These are phyloP conservation scores for Pseudovirgaria hyperparasitica DNA, from an alignment of 2,329 filamentous ascomycete species.

Conservation along the genomic window DNA sequence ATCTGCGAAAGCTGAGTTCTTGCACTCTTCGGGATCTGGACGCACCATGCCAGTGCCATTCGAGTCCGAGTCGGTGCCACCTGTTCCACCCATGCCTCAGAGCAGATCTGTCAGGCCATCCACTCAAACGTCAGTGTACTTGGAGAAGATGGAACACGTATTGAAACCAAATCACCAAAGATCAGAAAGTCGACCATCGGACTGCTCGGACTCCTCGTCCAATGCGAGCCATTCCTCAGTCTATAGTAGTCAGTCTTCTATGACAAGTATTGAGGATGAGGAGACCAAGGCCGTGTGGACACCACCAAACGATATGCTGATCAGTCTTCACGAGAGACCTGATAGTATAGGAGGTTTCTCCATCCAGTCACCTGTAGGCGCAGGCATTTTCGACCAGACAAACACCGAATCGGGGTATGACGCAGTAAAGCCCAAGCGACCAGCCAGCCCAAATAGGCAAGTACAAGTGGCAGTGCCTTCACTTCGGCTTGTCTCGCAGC, in stretches of 20 bases:
- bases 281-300: constrained; percentile 12
- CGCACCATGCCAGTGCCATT: no score
- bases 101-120: no score
- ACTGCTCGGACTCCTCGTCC: constrained; percentile 22
- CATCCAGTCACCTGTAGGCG: constrained; percentile 11
- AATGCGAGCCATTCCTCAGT: constrained; percentile 25
- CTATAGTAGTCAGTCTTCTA: constrained; percentile 26
- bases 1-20: no score
- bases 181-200: no score
- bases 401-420: not conserved
- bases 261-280: constrained; percentile 25
- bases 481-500: no score
- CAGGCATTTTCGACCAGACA: constrained; percentile 13
- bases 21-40: no score
- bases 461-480: no score
- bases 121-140: no score
- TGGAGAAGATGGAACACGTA: no score
- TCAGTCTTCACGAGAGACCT: constrained; percentile 8
- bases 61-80: no score
- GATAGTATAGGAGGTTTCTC: constrained; percentile 10
- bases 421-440: not conserved
- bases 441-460: not conserved
- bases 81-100: no score
- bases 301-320: constrained; percentile 5
- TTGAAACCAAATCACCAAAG: no score